Conservation (phyloP, 1,139 yeast genomes). For the Kodamaea plutei region DNA sequence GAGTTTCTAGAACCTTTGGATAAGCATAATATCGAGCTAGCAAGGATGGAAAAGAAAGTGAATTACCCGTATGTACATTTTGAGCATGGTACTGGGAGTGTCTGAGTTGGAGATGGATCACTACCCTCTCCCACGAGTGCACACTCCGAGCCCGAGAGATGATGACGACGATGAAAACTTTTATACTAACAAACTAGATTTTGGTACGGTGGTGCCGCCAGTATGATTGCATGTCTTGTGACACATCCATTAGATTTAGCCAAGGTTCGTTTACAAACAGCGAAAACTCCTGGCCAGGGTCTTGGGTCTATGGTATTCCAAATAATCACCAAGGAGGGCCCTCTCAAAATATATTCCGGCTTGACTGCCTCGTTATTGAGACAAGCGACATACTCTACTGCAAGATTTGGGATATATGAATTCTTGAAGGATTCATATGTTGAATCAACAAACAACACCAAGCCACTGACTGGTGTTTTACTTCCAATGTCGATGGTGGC, state of each 20-base stretch:
- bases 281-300: conserved; percentile 57
- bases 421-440: conserved; percentile 55
- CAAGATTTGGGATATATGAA: conserved; percentile 82
- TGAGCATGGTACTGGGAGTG: neutral
- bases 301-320: conserved; percentile 56
- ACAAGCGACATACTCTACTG: conserved; percentile 85
- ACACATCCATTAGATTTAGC: conserved; percentile 79
- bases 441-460: conserved; percentile 26
- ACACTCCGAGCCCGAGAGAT: conserved; percentile 1
- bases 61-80: conserved; percentile 13
- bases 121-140: neutral
- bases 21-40: too few relatives aligned
- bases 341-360: conserved; percentile 70
- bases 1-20: too few relatives aligned
- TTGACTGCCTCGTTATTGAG: conserved; percentile 76
- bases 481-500: conserved; percentile 80
- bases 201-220: conserved; percentile 60
- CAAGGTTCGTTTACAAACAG: conserved; percentile 80
- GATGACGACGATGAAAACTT: neutral
- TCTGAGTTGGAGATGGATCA: neutral
- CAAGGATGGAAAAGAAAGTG: conserved; percentile 10
- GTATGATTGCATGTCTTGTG: conserved; percentile 59
- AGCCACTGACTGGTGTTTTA: conserved; percentile 43
- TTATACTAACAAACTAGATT: conserved; percentile 25
- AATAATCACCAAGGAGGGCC: conserved; percentile 63